Conservation (phyloP, 768 basidiomycete genomes). For the Hygrophorus russula region DNA sequence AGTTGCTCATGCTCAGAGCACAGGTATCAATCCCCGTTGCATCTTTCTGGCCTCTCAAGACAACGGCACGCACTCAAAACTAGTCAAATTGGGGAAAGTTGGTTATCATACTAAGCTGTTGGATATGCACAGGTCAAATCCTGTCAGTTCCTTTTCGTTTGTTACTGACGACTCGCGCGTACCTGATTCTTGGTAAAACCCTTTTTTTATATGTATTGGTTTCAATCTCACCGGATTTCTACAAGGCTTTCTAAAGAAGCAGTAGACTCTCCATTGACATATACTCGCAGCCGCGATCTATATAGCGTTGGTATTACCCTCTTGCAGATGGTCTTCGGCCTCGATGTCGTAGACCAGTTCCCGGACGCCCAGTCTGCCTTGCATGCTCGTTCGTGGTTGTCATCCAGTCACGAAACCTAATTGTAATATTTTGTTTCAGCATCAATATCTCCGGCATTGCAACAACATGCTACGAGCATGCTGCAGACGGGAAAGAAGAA, state of each 20-base stretch:
- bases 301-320: conserved; percentile 73
- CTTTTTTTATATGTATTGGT: not conserved
- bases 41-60: conserved; percentile 50
- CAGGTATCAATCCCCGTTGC: conserved; percentile 47
- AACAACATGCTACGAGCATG: conserved; percentile 48
- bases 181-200: conserved; percentile 33
- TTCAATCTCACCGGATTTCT: not conserved
- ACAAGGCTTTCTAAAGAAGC: conserved; percentile 69
- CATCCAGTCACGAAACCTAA: not conserved
- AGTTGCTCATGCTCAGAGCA: conserved; percentile 1
- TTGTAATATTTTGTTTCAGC: conserved; percentile 23
- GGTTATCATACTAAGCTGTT: conserved; percentile 62
- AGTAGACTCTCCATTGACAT: conserved; percentile 59
- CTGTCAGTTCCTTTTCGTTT: conserved; percentile 37
- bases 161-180: conserved; percentile 24
- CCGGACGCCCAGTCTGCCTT: conserved; percentile 47
- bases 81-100: conserved; percentile 65
- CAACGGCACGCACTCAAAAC: conserved; percentile 41
- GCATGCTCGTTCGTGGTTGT: conserved; percentile 34
- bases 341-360: conserved; percentile 49
- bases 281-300: conserved; percentile 72
- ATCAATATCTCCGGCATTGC: conserved; percentile 38
- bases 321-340: conserved; percentile 78
- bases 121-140: conserved; percentile 79
- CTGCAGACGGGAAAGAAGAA: conserved; percentile 47